A percentile compares a stretch with the other conserved stretches of the same genome.
Conservation (phyloP, 164 flowering plant species). For the Brasenia schreberi region DNA sequence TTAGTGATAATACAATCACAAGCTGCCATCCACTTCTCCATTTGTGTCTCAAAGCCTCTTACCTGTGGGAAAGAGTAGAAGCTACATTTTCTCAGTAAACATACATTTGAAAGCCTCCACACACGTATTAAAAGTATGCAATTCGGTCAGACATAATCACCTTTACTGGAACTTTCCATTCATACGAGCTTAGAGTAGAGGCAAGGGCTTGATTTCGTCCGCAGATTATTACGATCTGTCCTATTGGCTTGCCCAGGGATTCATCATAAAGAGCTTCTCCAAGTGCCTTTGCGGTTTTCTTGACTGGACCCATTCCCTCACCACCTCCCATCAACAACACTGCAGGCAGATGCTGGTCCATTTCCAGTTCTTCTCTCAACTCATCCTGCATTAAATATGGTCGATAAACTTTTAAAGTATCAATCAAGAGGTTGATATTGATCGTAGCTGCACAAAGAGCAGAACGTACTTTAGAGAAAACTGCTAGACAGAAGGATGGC, state of each 20-base stretch:
- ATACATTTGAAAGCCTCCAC: too few relatives aligned
- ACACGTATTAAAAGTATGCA: too few relatives aligned
- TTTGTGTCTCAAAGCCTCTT: slow-evolving; percentile 78
- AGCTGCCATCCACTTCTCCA: slow-evolving; percentile 98
- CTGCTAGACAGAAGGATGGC: slow-evolving; percentile 69
- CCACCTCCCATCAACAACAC: slow-evolving; percentile 93
- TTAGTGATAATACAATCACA: slow-evolving; percentile 92
- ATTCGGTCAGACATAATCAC: slow-evolving; percentile 14
- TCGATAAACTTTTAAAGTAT: neutral
- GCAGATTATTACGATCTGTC: slow-evolving; percentile 65
- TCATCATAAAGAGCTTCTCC: slow-evolving; percentile 50
- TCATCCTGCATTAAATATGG: slow-evolving; percentile 30
- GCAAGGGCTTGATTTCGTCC: slow-evolving; percentile 62
- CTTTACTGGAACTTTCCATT: slow-evolving; percentile 87
- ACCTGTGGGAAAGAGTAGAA: slow-evolving; percentile 19
- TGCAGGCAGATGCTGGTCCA: slow-evolving; percentile 71
- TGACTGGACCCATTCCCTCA: slow-evolving; percentile 98
- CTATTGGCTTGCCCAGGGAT: slow-evolving; percentile 47
- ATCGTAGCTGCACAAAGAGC: neutral
- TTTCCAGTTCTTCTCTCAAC: slow-evolving; percentile 55
- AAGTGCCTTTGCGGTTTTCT: slow-evolving; percentile 76
- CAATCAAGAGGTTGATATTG: neutral
- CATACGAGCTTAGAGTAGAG: slow-evolving; percentile 34
- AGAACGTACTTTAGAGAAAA: slow-evolving; percentile 42
- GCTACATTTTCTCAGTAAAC: too few relatives aligned